Base-by-base conservation (phyloP, 176 grass and related monocot species). In the Luzula sylvatica region DNA sequence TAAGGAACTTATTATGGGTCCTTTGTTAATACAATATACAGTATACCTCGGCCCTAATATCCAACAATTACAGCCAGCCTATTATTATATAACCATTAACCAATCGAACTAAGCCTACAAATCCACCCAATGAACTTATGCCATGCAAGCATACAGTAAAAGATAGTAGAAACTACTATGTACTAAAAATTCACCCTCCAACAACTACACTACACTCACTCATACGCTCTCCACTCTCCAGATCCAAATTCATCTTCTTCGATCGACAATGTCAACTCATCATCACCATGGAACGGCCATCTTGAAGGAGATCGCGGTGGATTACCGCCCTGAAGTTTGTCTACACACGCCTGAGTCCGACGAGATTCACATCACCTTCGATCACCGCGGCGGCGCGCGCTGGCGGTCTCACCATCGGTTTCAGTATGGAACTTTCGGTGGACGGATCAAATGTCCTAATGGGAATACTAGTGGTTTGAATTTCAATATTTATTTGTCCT, bases 401-500 rank as follows among this genome's bases (percentile, higher is more conserved):
- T 79, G 81, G 81, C 70, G 58, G 1, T 79, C 58, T 39, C 22
- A 0, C 3, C 5, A n/a, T 60, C 81, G 70, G 30, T 79, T 75
- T 71, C 70, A 9, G 6, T 66, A 58, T 3, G 81, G 81, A 29
- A 13, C 70, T 48, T 49, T 71, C 18, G 55, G 73, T 27, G 65
- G 65, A n/a, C 53, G 65, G 20, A 26, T 18, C 11, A 60, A 78
- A 46, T 60, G 70, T 24, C 75, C 75, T 0, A 47, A 23, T 0
- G 81, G 75, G 15, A 66, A 75, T 66, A 71, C 75, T 4, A 24
- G 57, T 13, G 65, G 75, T 2, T 71, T 84, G 53, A 84, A 84
- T 75, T 79, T 69, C 70, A 84, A 84, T 54, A 58, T 84, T 48
- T 84, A 84, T 75, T 71, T 84, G 25, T 84, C 81, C 40, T 75